Base-by-base conservation (phyloP, 768 basidiomycete genomes). In the Peribolospora kevripleyi region DNA sequence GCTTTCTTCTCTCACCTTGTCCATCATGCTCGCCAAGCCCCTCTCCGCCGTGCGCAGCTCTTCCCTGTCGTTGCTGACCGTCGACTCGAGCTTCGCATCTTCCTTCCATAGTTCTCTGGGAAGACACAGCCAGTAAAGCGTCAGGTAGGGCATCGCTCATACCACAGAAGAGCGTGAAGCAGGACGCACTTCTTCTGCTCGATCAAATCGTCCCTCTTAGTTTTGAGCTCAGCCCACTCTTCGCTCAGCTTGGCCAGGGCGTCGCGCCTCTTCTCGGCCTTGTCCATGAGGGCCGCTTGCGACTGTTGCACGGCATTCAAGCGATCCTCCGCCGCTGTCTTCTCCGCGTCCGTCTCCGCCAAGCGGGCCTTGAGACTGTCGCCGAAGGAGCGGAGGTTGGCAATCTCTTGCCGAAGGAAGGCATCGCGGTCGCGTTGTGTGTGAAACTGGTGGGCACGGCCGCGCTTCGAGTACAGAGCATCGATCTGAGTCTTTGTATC, bases 381-480 rank as follows among this genome's bases (percentile, higher is more conserved):
- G 51, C 69, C 59, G 66, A 79, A 82, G 1, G 74, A 68, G 42
- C 77, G 72, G 60, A 87, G 80, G 74, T 2, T 73, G 67, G 41
- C 42, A 43, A 93, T 81, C 62, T 93, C 84, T n/a, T 74, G 73
- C n/a, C 70, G 72, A 47, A 98, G 73, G 63, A 76, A 95, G 25
- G 73, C 70, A 64, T 98, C 91, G 6, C 93, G 78, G 62, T 90
- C 86, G 0, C 74, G 72, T 62, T 79, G 80, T 10, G 82, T 84
- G 25, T 78, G 70, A 70, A 93, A 98, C 62, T 82, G 83, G 52
- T 78, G 77, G 45, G 81, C 72, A 25, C 93, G 81, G 2, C 88
- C 88, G 65, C 86, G 87, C 65, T 97, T 97, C 3, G 82, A 80
- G 63, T 81, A 87, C 1, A 98, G 71, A 0, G 81, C 76, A 0